Base-by-base conservation (phyloP, 805 yeast species). In the Kodamaea kaohsiungensis region DNA sequence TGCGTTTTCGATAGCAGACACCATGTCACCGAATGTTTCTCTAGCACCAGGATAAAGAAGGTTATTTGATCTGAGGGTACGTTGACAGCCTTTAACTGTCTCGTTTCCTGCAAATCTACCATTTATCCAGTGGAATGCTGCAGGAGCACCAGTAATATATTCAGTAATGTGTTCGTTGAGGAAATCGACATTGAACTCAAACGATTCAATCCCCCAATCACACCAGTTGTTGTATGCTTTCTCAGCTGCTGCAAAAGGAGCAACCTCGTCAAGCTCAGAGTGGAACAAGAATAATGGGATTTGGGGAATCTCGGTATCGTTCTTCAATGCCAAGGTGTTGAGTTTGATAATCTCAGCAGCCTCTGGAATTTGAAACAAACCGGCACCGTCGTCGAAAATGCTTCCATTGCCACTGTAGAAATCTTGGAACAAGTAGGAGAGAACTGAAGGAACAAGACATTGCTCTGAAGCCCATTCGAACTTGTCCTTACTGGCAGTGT, bases 1-100 rank as follows among this genome's bases (percentile, higher is more conserved):
- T 3, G 25, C 45, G n/a, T 16, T 17, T 19, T 40, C 13, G 10
- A 40, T 16, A 12, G 19, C 25, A 17, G 45, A 5, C 7, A 4
- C n/a, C 45, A 40, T 7, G 2, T 40, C 45, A 17, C 17, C 19
- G 12, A 40, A 40, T 2, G 45, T 40, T 12, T 40, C 39, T 15
- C 15, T 13, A 6, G 81, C 51, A 76, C 71, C 53, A 75, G 67
- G 59, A 72, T 65, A 63, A 71, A 83, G 53, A 77, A 88, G 43
- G 72, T 70, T 65, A 63, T 72, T 10, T 68, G 67, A 56, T 76
- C 86, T 55, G 72, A 70, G 86, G 81, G 51, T 52, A 25, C 43
- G 57, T 10, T 49, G 33, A 51, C 69, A 65, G 13, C 69, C 67
- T 2, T 51, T 27, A 15, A 61, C 53, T 3, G 62, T 52, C 7